Conservation (phyloP, 306 rosid species). For the Fragaria ananassa region DNA sequence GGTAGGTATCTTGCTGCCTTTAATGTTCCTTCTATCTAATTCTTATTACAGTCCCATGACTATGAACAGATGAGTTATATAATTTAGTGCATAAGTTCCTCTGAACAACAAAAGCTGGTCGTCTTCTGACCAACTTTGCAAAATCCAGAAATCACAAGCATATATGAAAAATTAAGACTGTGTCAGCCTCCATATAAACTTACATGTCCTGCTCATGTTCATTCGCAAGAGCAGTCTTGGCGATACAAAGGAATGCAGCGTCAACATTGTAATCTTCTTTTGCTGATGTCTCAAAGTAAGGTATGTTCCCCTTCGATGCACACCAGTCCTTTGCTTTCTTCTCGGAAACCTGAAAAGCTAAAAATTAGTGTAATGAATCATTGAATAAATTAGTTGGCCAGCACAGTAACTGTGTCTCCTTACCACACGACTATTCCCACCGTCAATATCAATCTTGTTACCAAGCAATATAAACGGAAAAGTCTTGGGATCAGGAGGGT, state of each 20-base stretch:
- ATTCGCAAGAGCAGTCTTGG: slow-evolving; percentile 75
- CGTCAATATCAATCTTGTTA: slow-evolving; percentile 93
- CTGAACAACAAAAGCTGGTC: neutral
- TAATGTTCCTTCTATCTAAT: neutral
- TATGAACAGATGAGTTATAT: neutral
- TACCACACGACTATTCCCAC: slow-evolving; percentile 97
- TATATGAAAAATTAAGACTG: neutral
- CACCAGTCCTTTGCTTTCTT: slow-evolving; percentile 96
- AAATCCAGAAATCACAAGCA: neutral
- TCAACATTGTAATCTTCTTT: slow-evolving; percentile 89
- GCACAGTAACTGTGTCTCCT: slow-evolving; percentile 21
- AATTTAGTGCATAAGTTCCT: neutral
- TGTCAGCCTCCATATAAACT: slow-evolving; percentile 30
- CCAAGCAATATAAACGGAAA: slow-evolving; percentile 90
- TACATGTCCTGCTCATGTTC: slow-evolving; percentile 85
- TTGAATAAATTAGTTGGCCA: slow-evolving; percentile 1
- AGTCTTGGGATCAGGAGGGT: slow-evolving; percentile 62
- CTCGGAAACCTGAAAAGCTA: slow-evolving; percentile 69
- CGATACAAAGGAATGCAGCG: slow-evolving; percentile 75
- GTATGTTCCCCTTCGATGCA: slow-evolving; percentile 75
- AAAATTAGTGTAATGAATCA: slow-evolving; percentile 29
- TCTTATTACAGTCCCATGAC: neutral
- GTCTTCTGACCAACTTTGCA: neutral
- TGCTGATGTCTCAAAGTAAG: slow-evolving; percentile 92
- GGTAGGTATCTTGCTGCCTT: neutral